A percentile compares a stretch with the other conserved stretches of the same genome.
phyloP scores from a whole-genome alignment of 2,329 filamentous ascomycete genomes.

The Epichloe uncinata region DNA sequence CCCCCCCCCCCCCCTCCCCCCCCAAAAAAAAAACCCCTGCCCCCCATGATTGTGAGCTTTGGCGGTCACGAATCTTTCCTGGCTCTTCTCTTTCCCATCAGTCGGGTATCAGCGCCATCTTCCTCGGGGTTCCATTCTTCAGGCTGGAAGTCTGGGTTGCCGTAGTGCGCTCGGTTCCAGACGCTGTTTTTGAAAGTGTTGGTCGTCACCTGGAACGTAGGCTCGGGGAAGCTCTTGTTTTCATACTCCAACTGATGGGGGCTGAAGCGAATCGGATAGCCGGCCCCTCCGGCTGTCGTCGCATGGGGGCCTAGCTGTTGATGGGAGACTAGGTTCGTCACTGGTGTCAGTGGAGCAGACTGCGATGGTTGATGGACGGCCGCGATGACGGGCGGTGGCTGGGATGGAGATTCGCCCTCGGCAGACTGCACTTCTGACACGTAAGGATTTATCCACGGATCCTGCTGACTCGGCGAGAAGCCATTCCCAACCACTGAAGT shows the following conservation, averaged over 20 bases:
- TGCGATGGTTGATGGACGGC: conserved; percentile 17
- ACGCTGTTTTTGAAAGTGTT: conserved; percentile 53
- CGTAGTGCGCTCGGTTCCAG: conserved; percentile 53
- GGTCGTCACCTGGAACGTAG: conserved; percentile 35
- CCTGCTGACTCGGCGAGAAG: conserved; percentile 23
- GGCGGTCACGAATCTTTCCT: conserved; percentile 11
- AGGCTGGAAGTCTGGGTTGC: conserved; percentile 42
- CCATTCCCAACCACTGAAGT: conserved; percentile 15
- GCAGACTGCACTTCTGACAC: conserved; percentile 13
- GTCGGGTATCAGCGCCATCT: conserved; percentile 19
- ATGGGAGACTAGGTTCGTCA: background rate
- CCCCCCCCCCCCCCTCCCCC: no score
- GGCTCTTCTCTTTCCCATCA: conserved; percentile 13
- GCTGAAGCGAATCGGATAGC: conserved; percentile 35
- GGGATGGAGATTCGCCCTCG: conserved; percentile 10
- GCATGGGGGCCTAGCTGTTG: conserved; percentile 2
- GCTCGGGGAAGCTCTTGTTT: conserved; percentile 29
- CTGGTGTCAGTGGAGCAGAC: conserved; percentile 19
- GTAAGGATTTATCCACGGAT: conserved; percentile 24
- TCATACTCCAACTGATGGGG: conserved; percentile 33
- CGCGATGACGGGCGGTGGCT: conserved; percentile 18
- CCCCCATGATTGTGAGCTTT: background rate
- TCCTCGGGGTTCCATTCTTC: conserved; percentile 31
- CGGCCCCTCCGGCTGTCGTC: conserved; percentile 7
- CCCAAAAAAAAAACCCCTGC: background rate